Base-by-base conservation (phyloP, 2,329 filamentous ascomycete species). In the Fusarium tupiense region DNA sequence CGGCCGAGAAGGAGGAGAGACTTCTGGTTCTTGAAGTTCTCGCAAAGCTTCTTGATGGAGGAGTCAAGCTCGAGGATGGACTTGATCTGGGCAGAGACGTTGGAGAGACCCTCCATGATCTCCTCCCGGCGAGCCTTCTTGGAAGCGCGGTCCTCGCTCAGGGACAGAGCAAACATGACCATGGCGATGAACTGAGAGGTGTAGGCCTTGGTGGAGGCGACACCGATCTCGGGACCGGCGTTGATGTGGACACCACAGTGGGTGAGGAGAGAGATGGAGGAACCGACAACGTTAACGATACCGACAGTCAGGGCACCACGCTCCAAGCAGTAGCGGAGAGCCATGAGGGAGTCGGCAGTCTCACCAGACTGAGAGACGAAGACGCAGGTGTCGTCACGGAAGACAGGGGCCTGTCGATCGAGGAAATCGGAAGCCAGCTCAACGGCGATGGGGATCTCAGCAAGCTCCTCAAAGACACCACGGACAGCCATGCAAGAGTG, bases 181-280 rank as follows among this genome's bases (percentile, higher is more conserved):
- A 99, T 98, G 83, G 96, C 97, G 81, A 99, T 94, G 84, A 98
- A 99, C 84, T 99, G 96, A 53, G 96, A 98, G 20, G 96, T 99
- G 87, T 99, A 99, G 44, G 96, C 96, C 89, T 99, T 99, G 84
- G 96, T 99, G 53, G 96, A 98, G 69, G 96, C 96, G 76, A 99
- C 96, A 91, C 96, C 96, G 74, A 99, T 98, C 85, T 99, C 96
- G 61, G 96, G 96, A 65, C 96, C 96, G 77, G 96, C 96, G 85
- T 99, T 99, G 88, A 99, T 95, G 88, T 99, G 96, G 64, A 99
- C 96, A 95, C 96, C 96, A 81, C 96, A 99, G 90, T 99, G 96
- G 75, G 96, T 99, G 80, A 99, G 93, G 79, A 99, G 92, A 53
- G 96, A 99, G 85, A 99, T 99, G 82, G 95, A 98, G 64, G 96